These are phyloP conservation scores for Trichocladium uniseriatum DNA, from an alignment of 495 filamentous ascomycete genomes.

Conservation along the genomic window DNA sequence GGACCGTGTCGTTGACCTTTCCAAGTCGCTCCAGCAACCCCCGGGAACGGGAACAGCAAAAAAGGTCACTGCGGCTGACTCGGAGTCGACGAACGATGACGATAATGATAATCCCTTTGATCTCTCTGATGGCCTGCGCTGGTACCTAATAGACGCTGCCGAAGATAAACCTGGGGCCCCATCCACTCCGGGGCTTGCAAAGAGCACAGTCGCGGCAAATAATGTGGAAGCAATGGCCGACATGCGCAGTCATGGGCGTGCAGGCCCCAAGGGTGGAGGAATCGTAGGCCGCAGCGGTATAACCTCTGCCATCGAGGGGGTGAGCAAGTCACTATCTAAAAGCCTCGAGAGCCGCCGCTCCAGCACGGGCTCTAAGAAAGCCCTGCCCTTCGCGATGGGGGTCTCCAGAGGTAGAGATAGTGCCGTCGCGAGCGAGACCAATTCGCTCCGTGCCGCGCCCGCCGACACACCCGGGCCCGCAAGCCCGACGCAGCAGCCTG, in stretches of 20 bases:
- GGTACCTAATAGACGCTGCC: conserved; percentile 87
- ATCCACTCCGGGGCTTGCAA: conserved; percentile 75
- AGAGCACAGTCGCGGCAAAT: conserved; percentile 82
- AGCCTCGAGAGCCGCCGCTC: conserved; percentile 85
- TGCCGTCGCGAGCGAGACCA: conserved; percentile 41
- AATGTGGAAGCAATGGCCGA: conserved; percentile 67
- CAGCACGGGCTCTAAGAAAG: conserved; percentile 72
- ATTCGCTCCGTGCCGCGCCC: conserved; percentile 35
- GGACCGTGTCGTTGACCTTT: conserved; percentile 87
- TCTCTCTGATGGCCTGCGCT: conserved; percentile 86
- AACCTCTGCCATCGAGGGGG: conserved; percentile 52
- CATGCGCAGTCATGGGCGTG: conserved; percentile 44
- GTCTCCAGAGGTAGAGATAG: conserved; percentile 32
- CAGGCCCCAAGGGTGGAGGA: conserved; percentile 40
- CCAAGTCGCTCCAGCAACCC: conserved; percentile 47
- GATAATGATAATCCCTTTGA: conserved; percentile 98
- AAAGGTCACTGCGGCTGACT: conserved; percentile 21
- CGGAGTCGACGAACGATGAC: conserved; percentile 39
- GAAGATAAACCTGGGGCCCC: conserved; percentile 96
- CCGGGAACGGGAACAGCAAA: neutral
- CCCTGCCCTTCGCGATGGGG: conserved; percentile 36
- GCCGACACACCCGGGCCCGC: conserved; percentile 28
- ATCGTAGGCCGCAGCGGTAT: conserved; percentile 28
- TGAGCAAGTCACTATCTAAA: conserved; percentile 69
- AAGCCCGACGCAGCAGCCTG: conserved; percentile 29